Evolutionary conservation across 2,329 filamentous ascomycete species (phyloP), one percentile per base, ranked within the genome.

Genomic region (Elsinoe perseae): DNA sequence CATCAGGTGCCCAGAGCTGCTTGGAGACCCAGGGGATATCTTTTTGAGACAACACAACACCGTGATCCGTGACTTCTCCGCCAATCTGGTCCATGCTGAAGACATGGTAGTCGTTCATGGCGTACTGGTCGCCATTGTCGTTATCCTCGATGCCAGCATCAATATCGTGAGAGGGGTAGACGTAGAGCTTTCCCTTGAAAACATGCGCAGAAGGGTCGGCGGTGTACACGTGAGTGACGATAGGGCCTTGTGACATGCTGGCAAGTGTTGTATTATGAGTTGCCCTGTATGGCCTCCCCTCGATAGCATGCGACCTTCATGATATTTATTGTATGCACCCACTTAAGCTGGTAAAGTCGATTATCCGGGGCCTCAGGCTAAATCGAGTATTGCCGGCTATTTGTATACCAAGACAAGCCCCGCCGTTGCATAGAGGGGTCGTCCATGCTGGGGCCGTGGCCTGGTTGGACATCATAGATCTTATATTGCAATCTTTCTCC

Each of bases 101-200:
- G 68, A 91, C 87, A 70, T 90, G 86, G 77, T 91, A 91, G 74
- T 91, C 87, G 56, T 74, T 78, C 87, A 90, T 91, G 73, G 89
- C 87, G 69, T 89, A 90, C 69, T 90, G 87, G 72, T 89, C 86
- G 66, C 87, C 87, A 77, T 89, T 89, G 77, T 90, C 86, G 73
- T 91, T 90, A 76, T 86, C 84, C 57, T 79, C 57, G 69, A 89
- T 87, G 69, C 83, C 79, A 4, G 85, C 87, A 69, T 88, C 84
- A 62, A 85, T 80, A 71, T 91, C 86, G 72, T 91, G 86, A 20
- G 86, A 90, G 18, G 87, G 86, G 73, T 90, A 91, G 71, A 91
- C 80, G 75, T 89, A 91, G 59, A 91, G 72, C 61, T 79, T 83
- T 69, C 78, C 80, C 60, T 89, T 82, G 74, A 90, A 91, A 66